Conservation (phyloP, 108 stramenopile species). For the Nannochloropsis granulata region DNA sequence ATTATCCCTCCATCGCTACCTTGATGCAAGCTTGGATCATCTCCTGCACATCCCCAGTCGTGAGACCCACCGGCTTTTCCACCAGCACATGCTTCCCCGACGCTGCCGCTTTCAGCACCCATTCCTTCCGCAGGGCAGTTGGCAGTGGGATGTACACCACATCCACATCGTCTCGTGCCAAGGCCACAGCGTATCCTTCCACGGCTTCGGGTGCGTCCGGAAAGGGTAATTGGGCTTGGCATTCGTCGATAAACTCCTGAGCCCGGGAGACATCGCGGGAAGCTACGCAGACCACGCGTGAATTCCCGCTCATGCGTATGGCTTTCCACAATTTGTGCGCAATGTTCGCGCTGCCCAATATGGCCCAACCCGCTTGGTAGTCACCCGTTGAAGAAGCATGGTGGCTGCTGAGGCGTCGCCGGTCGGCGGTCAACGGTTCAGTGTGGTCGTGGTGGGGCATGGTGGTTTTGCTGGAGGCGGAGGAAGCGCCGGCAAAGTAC, state of each 20-base stretch:
- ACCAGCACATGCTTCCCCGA: conserved; percentile 22
- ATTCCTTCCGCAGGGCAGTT: conserved; percentile 13
- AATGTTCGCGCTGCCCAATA: not conserved
- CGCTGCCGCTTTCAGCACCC: conserved; percentile 17
- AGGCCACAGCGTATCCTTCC: not conserved
- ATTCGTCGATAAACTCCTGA: not conserved
- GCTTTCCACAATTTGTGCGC: not conserved
- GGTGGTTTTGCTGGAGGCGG: not conserved
- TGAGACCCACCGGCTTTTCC: conserved; percentile 22
- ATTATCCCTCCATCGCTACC: not conserved
- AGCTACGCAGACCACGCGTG: not conserved
- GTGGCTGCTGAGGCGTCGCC: not conserved
- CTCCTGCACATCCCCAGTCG: not conserved
- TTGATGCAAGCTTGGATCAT: not conserved
- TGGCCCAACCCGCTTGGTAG: not conserved
- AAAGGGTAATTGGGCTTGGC: not conserved
- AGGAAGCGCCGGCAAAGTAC: not conserved
- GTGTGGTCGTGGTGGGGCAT: not conserved
- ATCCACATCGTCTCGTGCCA: not conserved
- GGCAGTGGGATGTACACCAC: conserved; percentile 26
- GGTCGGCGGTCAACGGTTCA: not conserved
- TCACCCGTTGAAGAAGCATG: not conserved
- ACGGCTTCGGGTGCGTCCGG: not conserved
- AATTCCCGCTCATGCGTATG: not conserved
- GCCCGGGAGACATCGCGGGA: not conserved